Evolutionary conservation across 257 asterid genomes (phyloP), one percentile per base, ranked within the genome.

Genomic region (Echites panduratus): DNA sequence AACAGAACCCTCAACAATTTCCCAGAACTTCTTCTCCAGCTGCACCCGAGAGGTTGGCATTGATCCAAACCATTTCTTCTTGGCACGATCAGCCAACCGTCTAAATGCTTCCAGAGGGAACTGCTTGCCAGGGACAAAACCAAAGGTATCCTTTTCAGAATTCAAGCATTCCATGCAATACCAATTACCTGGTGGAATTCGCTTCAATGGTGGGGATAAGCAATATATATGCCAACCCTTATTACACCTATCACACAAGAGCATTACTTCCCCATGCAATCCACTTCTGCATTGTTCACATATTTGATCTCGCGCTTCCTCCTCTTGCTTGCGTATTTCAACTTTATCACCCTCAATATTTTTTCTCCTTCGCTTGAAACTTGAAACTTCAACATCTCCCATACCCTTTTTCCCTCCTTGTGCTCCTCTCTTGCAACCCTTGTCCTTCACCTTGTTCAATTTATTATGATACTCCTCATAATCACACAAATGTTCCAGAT

Each of bases 211-310:
- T 40, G 98, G 98, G 7, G 98, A 93, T 82, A 93, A 83, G 78
- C 98, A 93, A 78, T 91, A 87, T 50, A 84, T 85, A 75, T 93
- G 98, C 98, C 98, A 93, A 62, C 98, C 98, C 82, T 88, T 91
- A 72, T 93, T 87, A 81, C 98, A 93, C 47, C 98, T 87, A 82
- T 93, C 98, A 79, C 97, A 93, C 78, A 93, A 79, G 81, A 93
- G 84, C 98, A 93, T 93, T 73, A 93, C 97, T 82, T 93, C 97
- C 75, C 95, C 98, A 66, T 93, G 98, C 82, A 88, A 81, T 72
- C 98, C 98, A 85, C 98, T 93, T 77, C 48, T 82, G 80, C 98
- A 93, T 66, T 91, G 98, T 80, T 93, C 96, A 56, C 98, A 93
- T 81, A 91, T 87, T 84, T 93, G 98, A 80, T 88, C 96, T 11